Base-by-base conservation (phyloP, 2,329 filamentous ascomycete species). In the Dryadomyces quercus-mongolicae region DNA sequence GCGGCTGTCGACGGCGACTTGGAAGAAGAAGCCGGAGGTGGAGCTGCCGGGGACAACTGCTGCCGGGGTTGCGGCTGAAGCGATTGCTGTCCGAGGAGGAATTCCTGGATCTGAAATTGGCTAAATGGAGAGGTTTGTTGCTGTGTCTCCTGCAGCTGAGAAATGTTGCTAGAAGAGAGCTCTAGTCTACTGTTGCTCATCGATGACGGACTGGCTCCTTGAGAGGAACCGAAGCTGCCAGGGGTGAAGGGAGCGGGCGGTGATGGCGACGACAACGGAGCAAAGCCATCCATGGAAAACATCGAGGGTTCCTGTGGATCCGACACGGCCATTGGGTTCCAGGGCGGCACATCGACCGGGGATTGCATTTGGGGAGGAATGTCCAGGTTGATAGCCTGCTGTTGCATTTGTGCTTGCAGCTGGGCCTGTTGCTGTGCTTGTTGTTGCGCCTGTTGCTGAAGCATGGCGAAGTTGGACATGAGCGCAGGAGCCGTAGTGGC, bases 241-340 rank as follows among this genome's bases (percentile, higher is more conserved):
- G 58, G 55, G 15, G 50, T 36, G 12, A 55, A 64, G 0, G 62
- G 61, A 40, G 58, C 58, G 6, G 60, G 61, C 1, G 64, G 65
- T 0, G 68, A 70, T 1, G 69, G 62, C 6, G 68, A 69, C 0
- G 62, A 63, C 1, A 65, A 62, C 25, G 36, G 10, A 31, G 64
- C 31, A 16, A 52, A 59, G 18, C 72, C 67, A 36, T 73, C 71
- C 60, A 70, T 68, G 20, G 69, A 60, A 34, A 71, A 66, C 40
- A 62, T 60, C 10, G 64, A 62, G 15, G 63, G 56, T 40, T 66
- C 63, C 18, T 64, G 65, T 13, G 65, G 63, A 13, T 63, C 63
- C 43, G 67, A 64, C 2, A 70, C 59, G 34, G 65, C 67, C 3
- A 68, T 63, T 2, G 69, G 67, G 48, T 68, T 67, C 75, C 75